A percentile compares a stretch with the other conserved stretches of the same genome.
Evolutionary conservation across 2,329 filamentous ascomycete genomes (phyloP).

Genomic region (Penicillium sp.): DNA sequence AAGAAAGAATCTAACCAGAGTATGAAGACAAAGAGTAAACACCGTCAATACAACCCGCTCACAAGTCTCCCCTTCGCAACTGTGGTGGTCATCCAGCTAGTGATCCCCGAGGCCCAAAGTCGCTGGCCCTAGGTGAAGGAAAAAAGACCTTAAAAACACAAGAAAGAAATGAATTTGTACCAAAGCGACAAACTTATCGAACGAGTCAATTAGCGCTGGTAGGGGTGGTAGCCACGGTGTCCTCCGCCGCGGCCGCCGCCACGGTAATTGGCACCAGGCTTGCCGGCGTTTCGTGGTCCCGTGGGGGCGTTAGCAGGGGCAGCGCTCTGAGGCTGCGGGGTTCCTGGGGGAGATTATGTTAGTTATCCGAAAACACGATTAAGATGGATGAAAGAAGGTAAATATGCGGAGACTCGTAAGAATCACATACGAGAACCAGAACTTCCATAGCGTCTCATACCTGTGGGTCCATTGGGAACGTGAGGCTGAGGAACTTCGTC

Average conservation of each 20-base stretch:
- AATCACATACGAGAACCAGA: conserved; percentile 44
- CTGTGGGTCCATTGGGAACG: conserved; percentile 52
- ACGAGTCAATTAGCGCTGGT: conserved; percentile 46
- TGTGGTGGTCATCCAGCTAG: neutral
- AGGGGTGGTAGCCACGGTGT: conserved; percentile 74
- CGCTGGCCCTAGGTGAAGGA: conserved; percentile 4
- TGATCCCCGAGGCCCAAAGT: conserved; percentile 5
- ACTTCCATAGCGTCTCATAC: conserved; percentile 43
- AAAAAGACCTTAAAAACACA: conserved; percentile 11
- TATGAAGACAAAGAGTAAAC: neutral
- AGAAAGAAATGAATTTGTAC: conserved; percentile 9
- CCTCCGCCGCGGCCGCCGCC: conserved; percentile 73
- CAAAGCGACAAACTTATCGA: neutral
- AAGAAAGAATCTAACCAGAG: neutral
- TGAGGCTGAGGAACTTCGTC: conserved; percentile 87
- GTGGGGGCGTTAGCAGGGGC: conserved; percentile 83
- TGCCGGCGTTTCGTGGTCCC: conserved; percentile 90
- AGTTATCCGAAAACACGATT: neutral
- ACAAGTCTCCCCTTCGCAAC: neutral
- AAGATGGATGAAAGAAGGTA: neutral
- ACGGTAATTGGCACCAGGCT: conserved; percentile 87
- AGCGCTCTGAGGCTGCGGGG: conserved; percentile 45
- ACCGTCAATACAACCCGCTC: conserved; percentile 1
- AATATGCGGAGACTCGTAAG: conserved; percentile 8
- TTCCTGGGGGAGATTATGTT: conserved; percentile 20